Conservation (phyloP, 1,284 basidiomycete genomes). For the Anthracocystis walkeri region DNA sequence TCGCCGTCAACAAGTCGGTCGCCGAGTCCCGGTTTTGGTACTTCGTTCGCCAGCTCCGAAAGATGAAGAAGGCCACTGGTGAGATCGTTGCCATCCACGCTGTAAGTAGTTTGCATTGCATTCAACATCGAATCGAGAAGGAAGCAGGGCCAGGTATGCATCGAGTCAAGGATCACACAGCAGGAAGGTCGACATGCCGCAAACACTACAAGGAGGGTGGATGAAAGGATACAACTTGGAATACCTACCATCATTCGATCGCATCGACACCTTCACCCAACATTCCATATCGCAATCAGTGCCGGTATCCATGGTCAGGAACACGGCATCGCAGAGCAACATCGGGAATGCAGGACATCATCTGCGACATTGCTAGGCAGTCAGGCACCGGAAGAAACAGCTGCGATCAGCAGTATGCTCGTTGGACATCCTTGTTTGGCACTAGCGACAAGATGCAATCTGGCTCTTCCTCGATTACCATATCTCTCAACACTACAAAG, state of each 20-base stretch:
- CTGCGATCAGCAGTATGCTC: neutral
- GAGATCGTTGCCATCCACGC: conserved; percentile 98
- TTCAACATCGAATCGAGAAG: neutral
- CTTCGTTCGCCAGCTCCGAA: conserved; percentile 86
- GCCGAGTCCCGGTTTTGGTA: conserved; percentile 99
- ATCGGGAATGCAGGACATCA: too few relatives aligned
- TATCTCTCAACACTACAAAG: too few relatives aligned
- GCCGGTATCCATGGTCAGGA: too few relatives aligned
- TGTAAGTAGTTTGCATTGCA: conserved; percentile 74
- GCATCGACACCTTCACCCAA: neutral
- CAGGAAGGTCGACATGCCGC: neutral
- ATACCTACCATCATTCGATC: neutral
- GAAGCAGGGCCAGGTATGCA: neutral
- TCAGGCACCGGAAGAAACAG: neutral
- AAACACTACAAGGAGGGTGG: neutral
- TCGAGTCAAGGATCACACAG: neutral
- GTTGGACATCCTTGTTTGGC: neutral
- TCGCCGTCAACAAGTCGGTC: conserved; percentile 96
- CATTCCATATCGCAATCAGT: too few relatives aligned
- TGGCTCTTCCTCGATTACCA: neutral
- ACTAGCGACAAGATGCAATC: conserved; percentile 1
- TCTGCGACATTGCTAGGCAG: too few relatives aligned
- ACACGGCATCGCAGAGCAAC: too few relatives aligned
- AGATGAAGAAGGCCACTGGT: conserved; percentile 99
- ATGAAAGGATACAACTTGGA: neutral